phyloP scores from a whole-genome alignment of 306 rosid species.

The Vigna radiata region DNA sequence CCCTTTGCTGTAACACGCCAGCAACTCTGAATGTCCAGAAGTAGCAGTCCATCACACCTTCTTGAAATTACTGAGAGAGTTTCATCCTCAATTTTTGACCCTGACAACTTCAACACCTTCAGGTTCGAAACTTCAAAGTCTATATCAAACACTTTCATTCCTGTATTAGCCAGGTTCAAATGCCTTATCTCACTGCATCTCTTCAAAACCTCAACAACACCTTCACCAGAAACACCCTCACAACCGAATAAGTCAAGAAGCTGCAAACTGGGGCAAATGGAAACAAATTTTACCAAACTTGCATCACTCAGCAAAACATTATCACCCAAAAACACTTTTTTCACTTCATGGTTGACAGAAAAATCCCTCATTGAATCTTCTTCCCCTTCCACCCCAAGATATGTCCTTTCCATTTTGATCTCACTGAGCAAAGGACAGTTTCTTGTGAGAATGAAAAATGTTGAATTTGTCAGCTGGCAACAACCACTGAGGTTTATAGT shows the following conservation, averaged over 20 bases:
- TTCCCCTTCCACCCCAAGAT: conserved; percentile 47
- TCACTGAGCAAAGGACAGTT: conserved; percentile 61
- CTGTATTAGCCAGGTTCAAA: conserved; percentile 47
- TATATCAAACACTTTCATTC: conserved; percentile 40
- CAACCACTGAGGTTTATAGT: conserved; percentile 65
- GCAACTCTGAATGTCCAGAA: conserved; percentile 58
- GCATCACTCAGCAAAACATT: conserved; percentile 47
- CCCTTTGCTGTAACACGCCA: conserved; percentile 62
- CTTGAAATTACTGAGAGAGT: conserved; percentile 60
- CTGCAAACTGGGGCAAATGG: conserved; percentile 58
- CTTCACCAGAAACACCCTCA: conserved; percentile 51
- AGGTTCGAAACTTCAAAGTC: conserved; percentile 58
- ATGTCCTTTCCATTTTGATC: conserved; percentile 65
- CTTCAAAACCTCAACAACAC: conserved; percentile 53
- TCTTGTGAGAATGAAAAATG: conserved; percentile 61
- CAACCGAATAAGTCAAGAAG: conserved; percentile 63
- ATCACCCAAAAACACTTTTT: conserved; percentile 53
- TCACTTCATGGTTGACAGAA: conserved; percentile 50
- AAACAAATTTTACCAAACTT: conserved; percentile 48
- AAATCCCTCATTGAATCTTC: conserved; percentile 21
- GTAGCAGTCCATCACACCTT: conserved; percentile 53
- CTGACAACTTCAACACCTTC: conserved; percentile 54
- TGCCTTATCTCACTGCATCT: conserved; percentile 60
- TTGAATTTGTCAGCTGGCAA: conserved; percentile 54
- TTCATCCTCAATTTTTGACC: conserved; percentile 56